Conservation (phyloP, 2,329 filamentous ascomycete genomes). For the Boeremia lycopersici region DNA sequence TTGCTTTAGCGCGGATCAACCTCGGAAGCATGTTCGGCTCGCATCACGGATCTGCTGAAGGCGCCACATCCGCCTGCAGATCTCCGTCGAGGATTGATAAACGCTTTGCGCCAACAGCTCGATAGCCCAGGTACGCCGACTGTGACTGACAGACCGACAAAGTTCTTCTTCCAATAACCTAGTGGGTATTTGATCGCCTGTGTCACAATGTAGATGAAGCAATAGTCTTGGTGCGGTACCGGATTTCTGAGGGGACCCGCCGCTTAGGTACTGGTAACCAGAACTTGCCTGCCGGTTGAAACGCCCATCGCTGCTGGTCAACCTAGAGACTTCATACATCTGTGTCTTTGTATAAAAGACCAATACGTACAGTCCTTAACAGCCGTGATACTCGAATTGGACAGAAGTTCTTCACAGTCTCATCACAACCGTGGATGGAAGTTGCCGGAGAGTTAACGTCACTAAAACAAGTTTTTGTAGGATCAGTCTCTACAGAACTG, state of each 20-base stretch:
- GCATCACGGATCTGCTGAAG: not conserved
- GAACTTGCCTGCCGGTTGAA: slow-evolving; percentile 1
- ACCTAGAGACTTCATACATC: not conserved
- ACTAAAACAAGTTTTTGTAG: too few relatives aligned
- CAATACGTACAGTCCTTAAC: too few relatives aligned
- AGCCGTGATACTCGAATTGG: too few relatives aligned
- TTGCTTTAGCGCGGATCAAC: not conserved
- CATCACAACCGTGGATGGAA: too few relatives aligned
- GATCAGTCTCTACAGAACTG: too few relatives aligned
- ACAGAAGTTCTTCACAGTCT: too few relatives aligned
- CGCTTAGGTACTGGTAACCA: not conserved
- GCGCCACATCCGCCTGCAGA: not conserved
- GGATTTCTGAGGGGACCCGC: slow-evolving; percentile 3
- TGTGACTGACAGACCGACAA: slow-evolving; percentile 3
- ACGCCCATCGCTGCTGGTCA: not conserved
- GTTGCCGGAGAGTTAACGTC: too few relatives aligned
- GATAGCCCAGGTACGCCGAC: not conserved
- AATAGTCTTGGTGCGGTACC: slow-evolving; percentile 8
- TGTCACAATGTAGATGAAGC: slow-evolving; percentile 10
- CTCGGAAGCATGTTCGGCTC: not conserved
- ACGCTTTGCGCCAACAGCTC: not conserved
- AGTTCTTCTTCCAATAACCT: not conserved
- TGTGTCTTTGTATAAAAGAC: too few relatives aligned
- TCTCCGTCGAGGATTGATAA: not conserved
- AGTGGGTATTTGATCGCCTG: not conserved